Base-by-base conservation (phyloP, 768 basidiomycete genomes). In the Multifurca ochricompacta region DNA sequence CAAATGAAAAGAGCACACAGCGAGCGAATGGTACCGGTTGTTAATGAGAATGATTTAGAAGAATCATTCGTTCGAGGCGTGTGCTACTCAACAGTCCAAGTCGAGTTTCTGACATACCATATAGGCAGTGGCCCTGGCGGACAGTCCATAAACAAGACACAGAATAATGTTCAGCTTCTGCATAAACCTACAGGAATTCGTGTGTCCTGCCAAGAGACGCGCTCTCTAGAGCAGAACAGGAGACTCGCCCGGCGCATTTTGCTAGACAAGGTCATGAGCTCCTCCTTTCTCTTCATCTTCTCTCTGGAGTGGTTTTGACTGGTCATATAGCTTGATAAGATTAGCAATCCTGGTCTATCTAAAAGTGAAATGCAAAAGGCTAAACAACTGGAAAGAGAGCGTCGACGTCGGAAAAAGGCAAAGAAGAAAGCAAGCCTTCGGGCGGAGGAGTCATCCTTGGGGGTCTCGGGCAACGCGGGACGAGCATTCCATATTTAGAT, bases 111-210 rank as follows among this genome's bases (percentile, higher is more conserved):
- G 34, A 56, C 56, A 31, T 48, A 52, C 21, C 28, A 34, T 44
- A 25, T 64, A 92, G 91, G 91, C 41, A 84, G 88, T 65, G 93
- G 91, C 16, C 91, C 92, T 58, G 93, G 93, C 27, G 93, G 93
- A n/a, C 93, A 97, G 75, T 92, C 91, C 25, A 84, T 95, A 66
- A 95, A 97, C 75, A 97, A 96, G 73, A 91, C 90, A 56, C 79
- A 85, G 73, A 83, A 93, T 69, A 87, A 90, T 65, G 92, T 95
- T 25, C 91, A 92, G 65, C 74, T 97, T 27, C 71, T 91, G 36
- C 93, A 97, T 67, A 85, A 82, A 61, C 92, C 93, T 2, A 91
- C 89, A 18, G 89, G 91, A 5, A 75, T 94, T 47, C 82, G 93
- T 35, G 87, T 95, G 13, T 73, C 80, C 3, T 92, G 90, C 65